These are phyloP conservation scores for Cladophialophora exuberans DNA, from an alignment of 2,329 filamentous ascomycete genomes.

Conservation along the genomic window DNA sequence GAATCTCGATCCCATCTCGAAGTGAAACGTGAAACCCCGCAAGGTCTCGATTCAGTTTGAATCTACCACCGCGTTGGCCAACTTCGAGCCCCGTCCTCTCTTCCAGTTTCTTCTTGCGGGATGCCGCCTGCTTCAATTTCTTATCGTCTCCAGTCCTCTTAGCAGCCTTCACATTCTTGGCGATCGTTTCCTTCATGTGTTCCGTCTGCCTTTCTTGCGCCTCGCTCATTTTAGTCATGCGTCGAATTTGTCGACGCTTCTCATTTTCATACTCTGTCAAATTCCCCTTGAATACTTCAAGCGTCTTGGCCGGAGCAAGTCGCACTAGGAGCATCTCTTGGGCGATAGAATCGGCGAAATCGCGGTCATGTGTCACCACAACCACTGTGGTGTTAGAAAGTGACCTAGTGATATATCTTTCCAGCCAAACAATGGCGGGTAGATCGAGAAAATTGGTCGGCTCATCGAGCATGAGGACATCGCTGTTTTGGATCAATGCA, in stretches of 20 bases:
- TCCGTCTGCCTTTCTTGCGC: slow-evolving; percentile 79
- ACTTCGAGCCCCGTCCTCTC: slow-evolving; percentile 78
- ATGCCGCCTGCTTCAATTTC: slow-evolving; percentile 82
- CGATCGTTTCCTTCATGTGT: slow-evolving; percentile 78
- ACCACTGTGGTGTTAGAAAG: slow-evolving; percentile 65
- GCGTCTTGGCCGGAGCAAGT: slow-evolving; percentile 58
- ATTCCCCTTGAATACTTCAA: slow-evolving; percentile 76
- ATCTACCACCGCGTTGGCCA: slow-evolving; percentile 70
- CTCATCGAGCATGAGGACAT: slow-evolving; percentile 82
- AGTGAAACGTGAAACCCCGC: slow-evolving; percentile 62
- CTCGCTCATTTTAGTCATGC: slow-evolving; percentile 75
- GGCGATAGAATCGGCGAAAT: slow-evolving; percentile 76
- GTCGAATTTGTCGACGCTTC: slow-evolving; percentile 62
- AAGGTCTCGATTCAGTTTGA: slow-evolving; percentile 79
- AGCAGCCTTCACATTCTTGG: slow-evolving; percentile 73
- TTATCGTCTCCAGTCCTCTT: slow-evolving; percentile 81
- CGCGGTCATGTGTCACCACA: slow-evolving; percentile 79
- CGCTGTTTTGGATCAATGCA: slow-evolving; percentile 71
- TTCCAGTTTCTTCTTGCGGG: slow-evolving; percentile 81
- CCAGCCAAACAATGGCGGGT: slow-evolving; percentile 82
- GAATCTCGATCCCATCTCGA: slow-evolving; percentile 72
- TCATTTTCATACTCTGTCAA: slow-evolving; percentile 71
- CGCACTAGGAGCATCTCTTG: slow-evolving; percentile 75
- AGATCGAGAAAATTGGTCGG: slow-evolving; percentile 87
- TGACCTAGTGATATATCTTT: slow-evolving; percentile 66